Evolutionary conservation across 192 early-diverging fungal genomes (phyloP).

Genomic region (Umbelopsis isabellina): DNA sequence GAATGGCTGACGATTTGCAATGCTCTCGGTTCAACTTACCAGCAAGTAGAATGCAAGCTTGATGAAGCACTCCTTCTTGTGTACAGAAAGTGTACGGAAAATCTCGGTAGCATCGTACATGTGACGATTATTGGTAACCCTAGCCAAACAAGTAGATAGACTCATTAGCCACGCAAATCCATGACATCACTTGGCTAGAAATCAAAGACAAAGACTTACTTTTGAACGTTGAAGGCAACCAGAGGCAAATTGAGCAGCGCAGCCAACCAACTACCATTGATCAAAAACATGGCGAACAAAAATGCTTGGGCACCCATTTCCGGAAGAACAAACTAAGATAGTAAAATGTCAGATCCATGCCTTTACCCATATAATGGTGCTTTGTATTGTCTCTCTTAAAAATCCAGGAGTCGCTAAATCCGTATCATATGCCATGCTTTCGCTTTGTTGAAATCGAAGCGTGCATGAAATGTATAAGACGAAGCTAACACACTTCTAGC

Average conservation of each 20-base stretch:
- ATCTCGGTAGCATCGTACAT: slow-evolving; percentile 99
- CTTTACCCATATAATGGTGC: background rate
- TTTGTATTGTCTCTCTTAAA: background rate
- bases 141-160: slow-evolving; percentile 36
- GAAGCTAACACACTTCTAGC: background rate
- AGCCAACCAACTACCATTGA: slow-evolving; percentile 89
- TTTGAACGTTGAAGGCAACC: slow-evolving; percentile 83
- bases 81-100: slow-evolving; percentile 88
- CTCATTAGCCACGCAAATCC: background rate
- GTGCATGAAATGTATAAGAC: background rate
- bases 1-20: background rate
- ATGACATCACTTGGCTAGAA: background rate
- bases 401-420: background rate
- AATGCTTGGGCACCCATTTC: slow-evolving; percentile 87
- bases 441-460: too few relatives aligned
- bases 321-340: slow-evolving; percentile 87
- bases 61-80: slow-evolving; percentile 97
- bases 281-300: slow-evolving; percentile 80
- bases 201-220: slow-evolving; percentile 56
- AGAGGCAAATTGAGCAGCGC: slow-evolving; percentile 86
- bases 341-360: background rate
- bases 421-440: too few relatives aligned
- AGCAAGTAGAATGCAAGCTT: slow-evolving; percentile 97
- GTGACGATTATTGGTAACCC: slow-evolving; percentile 83
- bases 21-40: slow-evolving; percentile 36